phyloP scores from a whole-genome alignment of 2,329 filamentous ascomycete genomes.

The Macrophomina phaseolina region DNA sequence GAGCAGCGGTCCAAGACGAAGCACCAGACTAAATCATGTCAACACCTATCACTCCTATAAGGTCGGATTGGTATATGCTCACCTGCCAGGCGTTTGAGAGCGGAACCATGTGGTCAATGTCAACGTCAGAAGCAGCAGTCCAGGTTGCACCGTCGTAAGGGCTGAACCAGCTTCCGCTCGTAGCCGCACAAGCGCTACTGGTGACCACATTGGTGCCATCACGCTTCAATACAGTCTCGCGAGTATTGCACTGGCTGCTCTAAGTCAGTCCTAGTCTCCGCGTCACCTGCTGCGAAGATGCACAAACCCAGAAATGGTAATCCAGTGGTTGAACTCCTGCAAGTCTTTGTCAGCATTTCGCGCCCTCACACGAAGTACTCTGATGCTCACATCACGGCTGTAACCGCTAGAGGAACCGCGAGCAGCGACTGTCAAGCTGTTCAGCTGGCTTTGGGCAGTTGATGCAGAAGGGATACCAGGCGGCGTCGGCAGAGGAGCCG shows the following conservation, averaged over 20 bases:
- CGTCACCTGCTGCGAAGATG: background rate
- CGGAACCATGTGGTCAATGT: conserved; percentile 86
- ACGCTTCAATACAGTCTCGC: conserved; percentile 74
- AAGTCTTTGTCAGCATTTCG: background rate
- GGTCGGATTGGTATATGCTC: conserved; percentile 34
- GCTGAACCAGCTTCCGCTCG: conserved; percentile 70
- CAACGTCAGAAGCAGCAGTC: conserved; percentile 71
- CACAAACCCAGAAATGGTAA: conserved; percentile 19
- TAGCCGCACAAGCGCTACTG: conserved; percentile 65
- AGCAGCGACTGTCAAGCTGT: conserved; percentile 62
- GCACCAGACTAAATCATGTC: conserved; percentile 66
- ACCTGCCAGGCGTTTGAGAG: conserved; percentile 81
- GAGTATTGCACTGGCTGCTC: conserved; percentile 70
- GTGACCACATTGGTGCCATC: conserved; percentile 70
- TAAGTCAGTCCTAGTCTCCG: conserved; percentile 29
- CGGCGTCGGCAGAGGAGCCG: conserved; percentile 46
- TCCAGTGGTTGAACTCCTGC: conserved; percentile 26
- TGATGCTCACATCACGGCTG: conserved; percentile 68
- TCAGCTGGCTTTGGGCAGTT: conserved; percentile 64
- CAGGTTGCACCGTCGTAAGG: conserved; percentile 77
- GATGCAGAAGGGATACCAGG: conserved; percentile 68
- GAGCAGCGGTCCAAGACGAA: conserved; percentile 70
- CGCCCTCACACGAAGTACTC: conserved; percentile 63
- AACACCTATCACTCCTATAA: background rate
- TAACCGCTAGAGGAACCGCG: conserved; percentile 64